These are phyloP conservation scores for Coemansia javaensis DNA, from an alignment of 192 early-diverging fungal species.

Conservation along the genomic window DNA sequence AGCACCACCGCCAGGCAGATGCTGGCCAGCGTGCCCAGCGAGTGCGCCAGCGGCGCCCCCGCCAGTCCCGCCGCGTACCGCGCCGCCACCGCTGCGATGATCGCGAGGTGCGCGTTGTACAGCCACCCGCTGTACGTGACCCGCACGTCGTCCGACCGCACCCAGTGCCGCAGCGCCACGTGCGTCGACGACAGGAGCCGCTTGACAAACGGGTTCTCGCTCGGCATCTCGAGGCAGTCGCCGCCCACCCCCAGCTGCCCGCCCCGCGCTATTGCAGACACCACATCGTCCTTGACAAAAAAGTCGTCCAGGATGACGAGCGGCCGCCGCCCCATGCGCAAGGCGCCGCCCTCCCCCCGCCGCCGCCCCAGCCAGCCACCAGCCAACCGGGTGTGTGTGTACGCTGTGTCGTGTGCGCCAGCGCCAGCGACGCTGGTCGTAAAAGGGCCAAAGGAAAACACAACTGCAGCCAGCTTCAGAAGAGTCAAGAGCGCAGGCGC, in stretches of 20 bases:
- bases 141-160: conserved; percentile 24
- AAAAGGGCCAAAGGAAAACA: too few species aligned
- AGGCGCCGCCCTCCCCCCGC: too few species aligned
- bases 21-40: conserved; percentile 32
- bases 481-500: not conserved
- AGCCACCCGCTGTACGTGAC: conserved; percentile 45
- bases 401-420: too few species aligned
- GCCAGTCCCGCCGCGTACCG: conserved; percentile 32
- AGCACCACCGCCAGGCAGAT: conserved; percentile 30
- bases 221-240: conserved; percentile 25
- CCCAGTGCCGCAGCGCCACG: conserved; percentile 17
- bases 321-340: conserved; percentile 22
- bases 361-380: too few species aligned
- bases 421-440: too few species aligned
- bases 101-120: conserved; percentile 24
- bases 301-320: conserved; percentile 42
- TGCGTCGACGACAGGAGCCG: conserved; percentile 18
- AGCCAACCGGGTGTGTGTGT: too few species aligned
- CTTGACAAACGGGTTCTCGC: conserved; percentile 19
- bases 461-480: not conserved
- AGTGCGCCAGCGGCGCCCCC: conserved; percentile 21
- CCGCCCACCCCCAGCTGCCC: too few species aligned
- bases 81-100: conserved; percentile 17
- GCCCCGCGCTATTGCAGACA: conserved; percentile 12
- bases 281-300: conserved; percentile 31